Evolutionary conservation across 164 flowering plant species (phyloP).

Genomic region (Echeveria elegans): DNA sequence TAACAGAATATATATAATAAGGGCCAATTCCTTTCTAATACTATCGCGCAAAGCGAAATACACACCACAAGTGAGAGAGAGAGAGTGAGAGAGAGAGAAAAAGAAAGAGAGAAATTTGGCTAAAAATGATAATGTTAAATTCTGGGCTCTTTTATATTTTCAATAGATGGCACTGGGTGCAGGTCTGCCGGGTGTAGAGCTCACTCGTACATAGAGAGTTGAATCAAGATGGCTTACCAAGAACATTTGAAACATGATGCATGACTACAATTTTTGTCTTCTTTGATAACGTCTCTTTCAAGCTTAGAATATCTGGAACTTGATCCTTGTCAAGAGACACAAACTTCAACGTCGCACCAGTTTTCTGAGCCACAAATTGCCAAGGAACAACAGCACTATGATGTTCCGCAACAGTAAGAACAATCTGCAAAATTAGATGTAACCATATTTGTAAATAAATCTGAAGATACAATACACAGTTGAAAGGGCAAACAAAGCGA

Average conservation of each 20-base stretch:
- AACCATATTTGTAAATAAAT: not conserved
- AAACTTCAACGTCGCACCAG: conserved; percentile 76
- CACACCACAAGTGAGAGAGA: not conserved
- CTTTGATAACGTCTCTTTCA: conserved; percentile 50
- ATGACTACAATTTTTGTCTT: conserved; percentile 74
- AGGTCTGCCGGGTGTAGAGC: not conserved
- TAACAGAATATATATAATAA: not conserved
- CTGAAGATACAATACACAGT: not conserved
- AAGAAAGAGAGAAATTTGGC: not conserved
- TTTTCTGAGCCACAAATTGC: conserved; percentile 83
- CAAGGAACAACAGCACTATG: conserved; percentile 99
- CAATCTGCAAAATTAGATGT: conserved; percentile 34
- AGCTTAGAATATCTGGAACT: conserved; percentile 47
- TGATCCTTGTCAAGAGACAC: conserved; percentile 61
- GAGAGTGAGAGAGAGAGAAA: not conserved
- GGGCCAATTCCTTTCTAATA: not conserved
- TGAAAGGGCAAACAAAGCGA: not conserved
- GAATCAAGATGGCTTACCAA: conserved; percentile 40
- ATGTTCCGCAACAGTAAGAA: conserved; percentile 90
- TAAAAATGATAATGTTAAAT: not conserved
- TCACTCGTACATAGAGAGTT: not conserved
- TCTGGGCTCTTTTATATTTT: not conserved
- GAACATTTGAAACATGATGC: conserved; percentile 88
- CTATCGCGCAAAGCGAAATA: not conserved
- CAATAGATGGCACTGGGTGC: not conserved